Base-by-base conservation (phyloP, 2,329 filamentous ascomycete genomes). In the Arachnomyces sp. region DNA sequence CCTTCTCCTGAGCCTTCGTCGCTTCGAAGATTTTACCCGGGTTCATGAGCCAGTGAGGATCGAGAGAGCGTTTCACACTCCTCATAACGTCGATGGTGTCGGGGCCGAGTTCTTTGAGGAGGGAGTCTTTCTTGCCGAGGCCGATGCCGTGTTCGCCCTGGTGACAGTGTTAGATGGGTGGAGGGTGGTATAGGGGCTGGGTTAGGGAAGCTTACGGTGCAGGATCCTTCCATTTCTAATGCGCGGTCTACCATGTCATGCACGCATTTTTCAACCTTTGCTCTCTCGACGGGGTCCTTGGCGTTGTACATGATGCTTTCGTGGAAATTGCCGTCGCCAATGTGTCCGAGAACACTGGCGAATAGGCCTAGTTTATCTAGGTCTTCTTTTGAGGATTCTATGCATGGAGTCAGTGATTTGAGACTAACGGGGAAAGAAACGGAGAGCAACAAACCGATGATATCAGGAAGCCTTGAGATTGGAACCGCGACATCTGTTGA, bases 271-370 rank as follows among this genome's bases (percentile, higher is more conserved):
- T 92, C 84, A 1, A 92, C 86, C 49, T 82, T 84, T 31, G 74
- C 80, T 41, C 75, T 75, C 63, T 94, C 84, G 17, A 71, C 77
- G 2, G 76, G 72, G 40, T 88, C 71, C 16, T 70, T 73, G 17
- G 76, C 75, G 62, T 92, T 78, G 60, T 94, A 95, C 65, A 95
- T 82, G 63, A 95, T 92, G 57, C 82, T 85, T 58, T 89, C 82
- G 60, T 95, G 89, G 67, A 95, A 95, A 62, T 95, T 95, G 29
- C 89, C 89, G 56, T 94, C 89, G 9, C 89, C 89, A 42, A 95
- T 82, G 56, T 95, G 89, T 2, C 89, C 89, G 3, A 95, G 69
- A 18, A 94, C 84, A 53, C 83, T 88, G 1, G 87, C 86, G 58
- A 94, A 94, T 2, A 94, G 66, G 0, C 86, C 87, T 8, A 94